Evolutionary conservation across 495 filamentous ascomycete species (phyloP), one percentile per base, ranked within the genome.

Genomic region (Talaromyces liani): DNA sequence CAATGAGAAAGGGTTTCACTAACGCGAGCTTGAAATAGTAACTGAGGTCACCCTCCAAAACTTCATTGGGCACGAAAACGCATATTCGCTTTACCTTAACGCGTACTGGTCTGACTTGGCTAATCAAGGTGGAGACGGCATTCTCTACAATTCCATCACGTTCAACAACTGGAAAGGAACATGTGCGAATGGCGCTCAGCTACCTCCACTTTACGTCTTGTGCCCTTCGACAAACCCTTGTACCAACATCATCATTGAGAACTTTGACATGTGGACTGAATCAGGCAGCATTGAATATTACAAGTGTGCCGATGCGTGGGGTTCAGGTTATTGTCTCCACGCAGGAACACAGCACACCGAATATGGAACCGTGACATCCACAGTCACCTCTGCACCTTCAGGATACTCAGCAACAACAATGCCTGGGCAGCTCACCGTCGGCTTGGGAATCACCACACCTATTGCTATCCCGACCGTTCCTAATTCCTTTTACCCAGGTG

Each of bases 241-340:
- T 34, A 77, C 72, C 0, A 77, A 75, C 57, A 74, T 84, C 53
- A 77, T 69, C 2, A 67, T 85, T 24, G 65, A 70, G 20, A 73
- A 84, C 61, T 78, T 85, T 63, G 58, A 66, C 18, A 75, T 85
- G 64, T 85, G 83, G 83, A 85, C 83, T 2, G 79, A 82, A 61
- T 67, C 69, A 10, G 79, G 79, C 2, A 68, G 34, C 31, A 51
- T 64, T 9, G 57, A 65, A 54, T 61, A 56, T 45, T 68, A 68
- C 62, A 62, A 61, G 20, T 69, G 67, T 54, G 31, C 41, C 18
- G 64, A 59, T 49, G 59, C 64, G 18, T 67, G 59, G 47, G 66
- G 66, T 22, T 47, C 49, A 12, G 66, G 66, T 20, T 60, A 61
- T 41, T 67, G 66, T 56, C 45, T 67, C 16, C 51, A 39, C 27